Conservation (phyloP, 1,139 yeast genomes). For the Suhomyces wounanorum region DNA sequence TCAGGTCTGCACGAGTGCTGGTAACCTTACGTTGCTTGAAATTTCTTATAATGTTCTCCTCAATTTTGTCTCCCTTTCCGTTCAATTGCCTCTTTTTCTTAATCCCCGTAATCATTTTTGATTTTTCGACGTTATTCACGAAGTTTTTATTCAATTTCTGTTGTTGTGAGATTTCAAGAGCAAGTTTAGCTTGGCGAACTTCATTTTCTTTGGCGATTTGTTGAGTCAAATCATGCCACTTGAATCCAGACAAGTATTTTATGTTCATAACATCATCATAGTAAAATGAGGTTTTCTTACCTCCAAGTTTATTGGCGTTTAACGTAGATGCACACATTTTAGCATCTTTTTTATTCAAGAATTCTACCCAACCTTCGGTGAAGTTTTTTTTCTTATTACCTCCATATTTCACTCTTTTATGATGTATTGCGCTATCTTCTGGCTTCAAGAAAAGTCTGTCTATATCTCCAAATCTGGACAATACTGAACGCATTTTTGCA, state of each 20-base stretch:
- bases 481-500: conserved; percentile 76
- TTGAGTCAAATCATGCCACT: conserved; percentile 93
- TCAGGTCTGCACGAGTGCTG: conserved; percentile 67
- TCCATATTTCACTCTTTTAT: conserved; percentile 75
- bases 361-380: conserved; percentile 98
- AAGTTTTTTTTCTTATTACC: conserved; percentile 91
- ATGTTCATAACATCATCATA: conserved; percentile 93
- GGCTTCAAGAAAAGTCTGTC: conserved; percentile 87
- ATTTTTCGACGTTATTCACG: conserved; percentile 79
- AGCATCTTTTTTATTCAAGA: conserved; percentile 78
- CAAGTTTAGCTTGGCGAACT: conserved; percentile 80
- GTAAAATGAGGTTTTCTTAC: conserved; percentile 88
- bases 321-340: conserved; percentile 83
- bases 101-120: conserved; percentile 76
- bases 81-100: conserved; percentile 50
- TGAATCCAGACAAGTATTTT: conserved; percentile 86
- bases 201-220: conserved; percentile 92
- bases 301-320: conserved; percentile 89
- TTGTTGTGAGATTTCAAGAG: conserved; percentile 87
- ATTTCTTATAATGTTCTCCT: conserved; percentile 46
- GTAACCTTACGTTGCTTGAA: conserved; percentile 67
- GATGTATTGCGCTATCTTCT: conserved; percentile 69
- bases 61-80: conserved; percentile 17
- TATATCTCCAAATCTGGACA: conserved; percentile 79
- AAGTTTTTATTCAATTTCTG: conserved; percentile 82